A percentile compares a stretch with the other conserved stretches of the same genome.
Conservation (phyloP, 257 asterid species). For the Avicennia marina region DNA sequence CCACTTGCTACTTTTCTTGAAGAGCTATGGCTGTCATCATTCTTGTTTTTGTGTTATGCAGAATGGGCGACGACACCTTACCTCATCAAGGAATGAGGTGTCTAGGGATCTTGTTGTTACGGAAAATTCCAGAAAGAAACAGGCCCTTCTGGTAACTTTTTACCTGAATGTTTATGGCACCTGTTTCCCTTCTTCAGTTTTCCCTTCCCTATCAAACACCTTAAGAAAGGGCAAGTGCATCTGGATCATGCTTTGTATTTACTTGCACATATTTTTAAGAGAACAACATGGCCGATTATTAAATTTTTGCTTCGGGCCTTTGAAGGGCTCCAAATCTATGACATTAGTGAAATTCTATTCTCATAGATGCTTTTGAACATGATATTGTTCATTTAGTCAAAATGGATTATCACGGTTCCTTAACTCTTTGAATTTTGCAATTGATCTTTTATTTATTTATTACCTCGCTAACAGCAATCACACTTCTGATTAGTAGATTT, state of each 20-base stretch:
- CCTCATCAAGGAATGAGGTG: slow-evolving; percentile 93
- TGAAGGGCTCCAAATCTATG: slow-evolving; percentile 7
- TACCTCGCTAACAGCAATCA: neutral
- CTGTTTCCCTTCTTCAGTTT: neutral
- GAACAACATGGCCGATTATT: neutral
- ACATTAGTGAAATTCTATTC: neutral
- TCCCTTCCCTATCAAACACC: slow-evolving; percentile 3
- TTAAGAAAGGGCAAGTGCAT: slow-evolving; percentile 13
- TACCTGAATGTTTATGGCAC: neutral
- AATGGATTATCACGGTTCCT: slow-evolving; percentile 10
- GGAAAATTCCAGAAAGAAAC: slow-evolving; percentile 79
- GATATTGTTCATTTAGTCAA: neutral
- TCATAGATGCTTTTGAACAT: slow-evolving; percentile 1
- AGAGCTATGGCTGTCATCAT: slow-evolving; percentile 13
- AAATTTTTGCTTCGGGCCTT: neutral
- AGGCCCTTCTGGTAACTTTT: slow-evolving; percentile 76
- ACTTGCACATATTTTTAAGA: slow-evolving; percentile 5
- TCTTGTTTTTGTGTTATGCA: slow-evolving; percentile 37
- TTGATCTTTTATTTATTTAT: slow-evolving; percentile 1
- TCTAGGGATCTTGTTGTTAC: slow-evolving; percentile 94
- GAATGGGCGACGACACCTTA: slow-evolving; percentile 96
- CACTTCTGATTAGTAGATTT: neutral
- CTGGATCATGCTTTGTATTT: slow-evolving; percentile 9
- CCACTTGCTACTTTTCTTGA: slow-evolving; percentile 7
- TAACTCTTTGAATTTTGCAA: neutral